Conservation (phyloP, 768 basidiomycete species). For the Amanita phalloides region DNA sequence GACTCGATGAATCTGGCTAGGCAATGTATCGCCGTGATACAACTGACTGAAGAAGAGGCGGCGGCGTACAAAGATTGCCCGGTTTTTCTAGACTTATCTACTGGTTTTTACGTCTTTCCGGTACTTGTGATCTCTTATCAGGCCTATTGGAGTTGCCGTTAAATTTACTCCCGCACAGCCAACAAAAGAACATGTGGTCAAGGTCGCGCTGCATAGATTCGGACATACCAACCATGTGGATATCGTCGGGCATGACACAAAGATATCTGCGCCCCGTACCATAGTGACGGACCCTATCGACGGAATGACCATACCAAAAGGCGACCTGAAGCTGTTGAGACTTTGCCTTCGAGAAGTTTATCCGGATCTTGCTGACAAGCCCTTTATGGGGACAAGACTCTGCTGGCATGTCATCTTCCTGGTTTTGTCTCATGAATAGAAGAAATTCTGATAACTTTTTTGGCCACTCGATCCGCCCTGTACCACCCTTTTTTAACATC, state of each 20-base stretch:
- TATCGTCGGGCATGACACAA: slow-evolving; percentile 5
- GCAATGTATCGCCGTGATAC: slow-evolving; percentile 69
- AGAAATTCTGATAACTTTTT: not conserved
- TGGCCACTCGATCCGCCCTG: not conserved
- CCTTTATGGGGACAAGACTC: slow-evolving; percentile 63
- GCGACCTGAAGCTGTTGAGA: slow-evolving; percentile 39
- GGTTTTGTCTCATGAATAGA: not conserved
- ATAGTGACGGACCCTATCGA: slow-evolving; percentile 44
- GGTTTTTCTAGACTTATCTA: slow-evolving; percentile 61
- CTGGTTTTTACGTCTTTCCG: slow-evolving; percentile 80
- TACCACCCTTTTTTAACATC: not conserved
- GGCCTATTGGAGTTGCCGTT: not conserved
- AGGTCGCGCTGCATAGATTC: slow-evolving; percentile 65
- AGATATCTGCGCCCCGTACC: slow-evolving; percentile 72
- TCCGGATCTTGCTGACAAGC: slow-evolving; percentile 67
- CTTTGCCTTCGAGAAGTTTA: slow-evolving; percentile 45
- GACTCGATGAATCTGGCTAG: slow-evolving; percentile 25
- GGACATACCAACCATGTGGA: slow-evolving; percentile 51
- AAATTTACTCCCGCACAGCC: not conserved
- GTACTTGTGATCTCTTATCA: slow-evolving; percentile 26
- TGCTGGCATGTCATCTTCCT: slow-evolving; percentile 59
- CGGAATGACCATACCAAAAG: slow-evolving; percentile 58
- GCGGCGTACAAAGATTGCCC: slow-evolving; percentile 48
- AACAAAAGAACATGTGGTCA: slow-evolving; percentile 57
- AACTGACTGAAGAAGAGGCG: slow-evolving; percentile 63